Evolutionary conservation across 2,329 filamentous ascomycete genomes (phyloP).

Genomic region (Mycosphaerella arachidis): DNA sequence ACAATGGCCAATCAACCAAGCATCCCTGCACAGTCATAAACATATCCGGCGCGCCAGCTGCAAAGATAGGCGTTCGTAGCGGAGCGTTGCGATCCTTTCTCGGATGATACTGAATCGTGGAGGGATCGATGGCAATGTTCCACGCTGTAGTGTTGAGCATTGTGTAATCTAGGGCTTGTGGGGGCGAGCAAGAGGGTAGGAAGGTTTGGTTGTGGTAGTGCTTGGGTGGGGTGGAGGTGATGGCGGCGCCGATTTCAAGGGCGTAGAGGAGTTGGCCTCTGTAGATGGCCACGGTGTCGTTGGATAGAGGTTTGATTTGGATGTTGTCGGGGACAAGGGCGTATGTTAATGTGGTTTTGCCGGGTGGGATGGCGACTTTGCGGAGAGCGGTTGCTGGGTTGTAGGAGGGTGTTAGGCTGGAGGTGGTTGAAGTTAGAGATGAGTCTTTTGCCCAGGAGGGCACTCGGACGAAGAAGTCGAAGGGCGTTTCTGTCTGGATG

Average conservation of each 20-base stretch:
- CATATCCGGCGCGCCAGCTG: conserved; percentile 28
- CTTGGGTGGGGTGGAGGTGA: conserved; percentile 21
- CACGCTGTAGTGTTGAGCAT: conserved; percentile 32
- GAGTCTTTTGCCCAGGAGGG: conserved; percentile 39
- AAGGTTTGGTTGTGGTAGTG: conserved; percentile 10
- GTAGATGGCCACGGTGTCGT: conserved; percentile 36
- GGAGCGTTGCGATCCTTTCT: conserved; percentile 2
- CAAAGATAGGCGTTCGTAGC: conserved; percentile 33
- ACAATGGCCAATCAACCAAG: conserved; percentile 34
- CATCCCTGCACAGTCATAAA: conserved; percentile 34
- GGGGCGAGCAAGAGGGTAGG: conserved; percentile 16
- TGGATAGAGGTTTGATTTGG: conserved; percentile 37
- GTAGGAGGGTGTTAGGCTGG: conserved; percentile 16
- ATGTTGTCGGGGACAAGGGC: conserved; percentile 30
- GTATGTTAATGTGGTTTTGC: conserved; percentile 34
- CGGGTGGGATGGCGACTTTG: conserved; percentile 33
- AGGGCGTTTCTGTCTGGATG: conserved; percentile 34
- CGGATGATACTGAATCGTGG: conserved; percentile 22
- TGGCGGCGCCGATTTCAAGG: conserved; percentile 28
- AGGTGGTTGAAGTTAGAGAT: not conserved
- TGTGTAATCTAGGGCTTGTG: conserved; percentile 27
- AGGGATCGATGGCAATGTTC: conserved; percentile 37
- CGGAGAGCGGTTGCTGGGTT: conserved; percentile 38
- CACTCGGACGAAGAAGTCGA: conserved; percentile 45
- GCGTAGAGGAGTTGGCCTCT: conserved; percentile 37